These are phyloP conservation scores for Auricularia auricula-judae DNA, from an alignment of 768 basidiomycete species.

Conservation along the genomic window DNA sequence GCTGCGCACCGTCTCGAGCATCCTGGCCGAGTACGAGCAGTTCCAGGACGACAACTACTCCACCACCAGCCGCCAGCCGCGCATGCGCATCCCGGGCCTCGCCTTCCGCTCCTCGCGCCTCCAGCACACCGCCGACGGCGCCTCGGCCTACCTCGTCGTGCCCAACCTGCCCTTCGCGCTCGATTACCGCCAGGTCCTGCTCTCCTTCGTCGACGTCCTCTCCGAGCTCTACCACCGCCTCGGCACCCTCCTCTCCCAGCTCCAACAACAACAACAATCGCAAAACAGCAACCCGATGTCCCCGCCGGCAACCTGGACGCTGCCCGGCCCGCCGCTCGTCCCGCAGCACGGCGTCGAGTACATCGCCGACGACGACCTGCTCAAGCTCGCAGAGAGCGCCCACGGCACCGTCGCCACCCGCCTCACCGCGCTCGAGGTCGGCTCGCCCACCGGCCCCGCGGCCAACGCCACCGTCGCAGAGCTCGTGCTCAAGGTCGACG, in stretches of 20 bases:
- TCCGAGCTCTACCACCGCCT: slow-evolving; percentile 82
- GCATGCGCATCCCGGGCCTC: not conserved
- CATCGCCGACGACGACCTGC: not conserved
- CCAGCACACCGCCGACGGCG: not conserved
- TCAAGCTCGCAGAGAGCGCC: not conserved
- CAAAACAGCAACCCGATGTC: not conserved
- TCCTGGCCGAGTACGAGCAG: slow-evolving; percentile 68
- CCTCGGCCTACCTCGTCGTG: slow-evolving; percentile 48
- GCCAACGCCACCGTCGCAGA: slow-evolving; percentile 47
- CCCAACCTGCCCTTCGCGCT: slow-evolving; percentile 84
- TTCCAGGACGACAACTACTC: slow-evolving; percentile 54
- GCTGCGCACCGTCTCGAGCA: slow-evolving; percentile 59
- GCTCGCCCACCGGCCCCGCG: not conserved
- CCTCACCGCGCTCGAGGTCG: not conserved
- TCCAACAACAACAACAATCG: not conserved
- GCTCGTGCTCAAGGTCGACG: slow-evolving; percentile 68
- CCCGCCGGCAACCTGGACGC: not conserved
- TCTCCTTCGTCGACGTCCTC: slow-evolving; percentile 80
- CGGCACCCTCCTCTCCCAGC: not conserved
- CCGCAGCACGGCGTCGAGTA: not conserved
- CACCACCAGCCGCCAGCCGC: slow-evolving; percentile 27
- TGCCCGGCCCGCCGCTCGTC: not conserved
- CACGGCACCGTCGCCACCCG: not conserved
- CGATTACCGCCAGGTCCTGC: slow-evolving; percentile 82
- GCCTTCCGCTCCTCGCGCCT: not conserved